These are phyloP conservation scores for Chalaropsis thielavioides DNA, from an alignment of 2,329 filamentous ascomycete genomes.

Conservation along the genomic window DNA sequence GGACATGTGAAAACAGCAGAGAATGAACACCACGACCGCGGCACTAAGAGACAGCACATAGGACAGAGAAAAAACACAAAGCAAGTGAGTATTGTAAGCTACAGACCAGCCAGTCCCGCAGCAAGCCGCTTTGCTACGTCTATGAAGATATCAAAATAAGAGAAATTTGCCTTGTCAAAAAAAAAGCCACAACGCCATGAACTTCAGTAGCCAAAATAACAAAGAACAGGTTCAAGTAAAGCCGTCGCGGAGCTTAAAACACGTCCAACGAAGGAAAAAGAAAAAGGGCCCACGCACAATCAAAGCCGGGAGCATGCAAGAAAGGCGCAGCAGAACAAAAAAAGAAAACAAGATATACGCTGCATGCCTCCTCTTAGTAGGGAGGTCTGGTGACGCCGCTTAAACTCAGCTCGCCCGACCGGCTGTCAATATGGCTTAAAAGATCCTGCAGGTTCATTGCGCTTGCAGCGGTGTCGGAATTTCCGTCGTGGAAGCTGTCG, in stretches of 20 bases:
- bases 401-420: slow-evolving; percentile 31
- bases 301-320: not conserved
- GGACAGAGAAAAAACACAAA: not conserved
- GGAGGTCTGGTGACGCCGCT: slow-evolving; percentile 36
- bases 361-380: slow-evolving; percentile 27
- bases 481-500: slow-evolving; percentile 13
- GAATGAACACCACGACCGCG: not conserved
- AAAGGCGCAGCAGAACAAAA: not conserved
- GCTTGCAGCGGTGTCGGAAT: slow-evolving; percentile 13
- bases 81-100: not conserved
- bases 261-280: not conserved
- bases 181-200: not conserved
- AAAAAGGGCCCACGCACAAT: too few species aligned
- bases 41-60: not conserved
- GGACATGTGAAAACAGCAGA: not conserved
- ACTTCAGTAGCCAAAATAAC: not conserved
- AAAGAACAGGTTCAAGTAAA: too few species aligned
- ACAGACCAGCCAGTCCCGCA: not conserved
- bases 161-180: not conserved
- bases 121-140: not conserved
- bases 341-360: not conserved
- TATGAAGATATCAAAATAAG: slow-evolving; percentile 6
- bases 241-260: too few species aligned
- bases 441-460: slow-evolving; percentile 36
- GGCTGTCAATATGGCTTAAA: slow-evolving; percentile 37